Evolutionary conservation across 2,329 filamentous ascomycete genomes (phyloP), one percentile per base, ranked within the genome.

Genomic region (Fusarium pilosicola): DNA sequence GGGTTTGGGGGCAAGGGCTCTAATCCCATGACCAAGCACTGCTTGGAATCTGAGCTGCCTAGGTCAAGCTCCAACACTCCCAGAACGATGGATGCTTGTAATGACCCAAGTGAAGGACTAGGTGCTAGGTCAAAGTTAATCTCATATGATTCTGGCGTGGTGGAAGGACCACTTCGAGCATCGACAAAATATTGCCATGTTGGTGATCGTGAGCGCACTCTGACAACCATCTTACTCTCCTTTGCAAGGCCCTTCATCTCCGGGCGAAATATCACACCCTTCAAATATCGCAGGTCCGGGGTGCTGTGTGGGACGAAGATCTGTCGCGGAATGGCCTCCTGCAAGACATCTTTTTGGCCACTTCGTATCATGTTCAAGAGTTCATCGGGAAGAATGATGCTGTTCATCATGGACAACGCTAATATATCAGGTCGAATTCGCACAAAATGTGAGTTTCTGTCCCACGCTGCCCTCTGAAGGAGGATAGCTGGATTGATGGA

Each of bases 391-490:
- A 77, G 63, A 36, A 79, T 68, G 32, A 79, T 76, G 42, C 58
- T 77, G 56, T 79, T 79, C 78, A 77, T 79, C 59, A 77, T 73
- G 10, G 69, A 73, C 17, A 79, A 61, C 1, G 68, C 74, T 7
- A 80, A 51, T 15, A 77, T 70, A 5, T 79, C 75, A 13, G 78
- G 74, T 6, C 76, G 68, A 18, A 80, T 77, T 8, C 79, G 71
- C 18, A 79, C 74, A 48, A 80, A 80, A 20, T 76, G 63, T 3
- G 78, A 70, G 12, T 79, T 73, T 48, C 72, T 79, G 18, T 78
- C 75, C 78, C 79, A 79, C 10, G 78, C 70, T 15, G 74, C 73
- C 38, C 74, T 74, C 44, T 80, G 78, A 5, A 80, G 74, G 12
- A 85, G 38, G 6, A 80, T 78, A 2, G 77, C 73, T 2, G 76